Percentiles rank a stretch among this genome's conserved stretches.
These are phyloP conservation scores for Botrytis tulipae DNA, from an alignment of 2,329 filamentous ascomycete genomes.

Conservation along the genomic window DNA sequence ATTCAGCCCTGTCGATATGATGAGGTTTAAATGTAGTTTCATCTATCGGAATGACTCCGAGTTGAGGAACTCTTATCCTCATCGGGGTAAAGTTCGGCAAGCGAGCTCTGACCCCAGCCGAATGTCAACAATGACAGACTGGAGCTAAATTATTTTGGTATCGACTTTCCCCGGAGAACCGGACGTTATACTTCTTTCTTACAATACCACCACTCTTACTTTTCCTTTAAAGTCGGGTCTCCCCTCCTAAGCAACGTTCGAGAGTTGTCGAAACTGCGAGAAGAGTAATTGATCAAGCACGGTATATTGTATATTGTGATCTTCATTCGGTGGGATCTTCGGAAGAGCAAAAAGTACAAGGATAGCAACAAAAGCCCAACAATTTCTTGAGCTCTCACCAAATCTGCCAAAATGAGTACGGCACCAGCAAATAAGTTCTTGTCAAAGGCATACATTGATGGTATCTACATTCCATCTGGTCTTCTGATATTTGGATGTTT, in stretches of 20 bases:
- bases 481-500: conserved; percentile 73
- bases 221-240: neutral
- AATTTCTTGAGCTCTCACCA: conserved; percentile 23
- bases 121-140: conserved; percentile 13
- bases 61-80: conserved; percentile 19
- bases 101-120: conserved; percentile 12
- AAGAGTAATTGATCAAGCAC: neutral
- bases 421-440: conserved; percentile 25
- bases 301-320: neutral
- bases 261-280: neutral
- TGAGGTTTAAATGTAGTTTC: conserved; percentile 7
- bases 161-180: neutral
- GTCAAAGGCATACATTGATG: conserved; percentile 68
- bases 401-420: conserved; percentile 18
- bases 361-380: conserved; percentile 22
- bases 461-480: conserved; percentile 79
- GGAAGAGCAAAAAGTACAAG: conserved; percentile 6
- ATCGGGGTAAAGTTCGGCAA: conserved; percentile 18
- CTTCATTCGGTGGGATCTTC: neutral
- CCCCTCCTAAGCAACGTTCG: neutral
- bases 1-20: conserved; percentile 20
- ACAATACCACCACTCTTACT: neutral
- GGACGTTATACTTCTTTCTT: neutral
- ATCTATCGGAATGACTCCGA: neutral
- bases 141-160: neutral